These are phyloP conservation scores for Blastocrithidia nonstop DNA, from an alignment of 208 protist genomes.

Conservation along the genomic window DNA sequence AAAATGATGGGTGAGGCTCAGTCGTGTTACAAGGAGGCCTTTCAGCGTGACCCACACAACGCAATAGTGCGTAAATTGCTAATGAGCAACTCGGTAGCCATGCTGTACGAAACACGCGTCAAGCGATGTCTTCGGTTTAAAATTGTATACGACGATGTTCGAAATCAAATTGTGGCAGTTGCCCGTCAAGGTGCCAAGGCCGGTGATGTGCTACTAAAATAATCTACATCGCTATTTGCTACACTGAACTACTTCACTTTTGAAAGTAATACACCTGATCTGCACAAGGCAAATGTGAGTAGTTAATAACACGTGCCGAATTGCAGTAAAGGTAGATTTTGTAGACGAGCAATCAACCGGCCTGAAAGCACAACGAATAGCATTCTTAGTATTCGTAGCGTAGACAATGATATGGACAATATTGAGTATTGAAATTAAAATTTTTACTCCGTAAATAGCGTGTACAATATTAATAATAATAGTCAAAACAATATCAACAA, in stretches of 20 bases:
- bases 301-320: too few relatives aligned
- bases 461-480: too few relatives aligned
- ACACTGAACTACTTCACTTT: neutral
- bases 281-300: too few relatives aligned
- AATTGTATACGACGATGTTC: slow-evolving; percentile 16
- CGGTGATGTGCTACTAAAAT: slow-evolving; percentile 18
- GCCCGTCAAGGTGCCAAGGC: slow-evolving; percentile 9
- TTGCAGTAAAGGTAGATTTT: too few relatives aligned
- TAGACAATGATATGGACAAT: too few relatives aligned
- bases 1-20: slow-evolving; percentile 50
- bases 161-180: slow-evolving; percentile 11
- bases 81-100: slow-evolving; percentile 35
- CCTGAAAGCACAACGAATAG: too few relatives aligned
- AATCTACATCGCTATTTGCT: slow-evolving; percentile 8
- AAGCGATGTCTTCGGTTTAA: slow-evolving; percentile 18
- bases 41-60: slow-evolving; percentile 24
- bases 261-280: too few relatives aligned
- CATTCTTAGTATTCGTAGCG: too few relatives aligned
- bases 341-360: too few relatives aligned
- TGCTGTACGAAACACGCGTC: slow-evolving; percentile 33
- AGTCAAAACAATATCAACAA: too few relatives aligned
- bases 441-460: too few relatives aligned
- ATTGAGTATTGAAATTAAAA: too few relatives aligned
- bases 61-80: slow-evolving; percentile 25
- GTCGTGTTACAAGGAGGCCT: slow-evolving; percentile 38